Base-by-base conservation (phyloP, 106 monocot genomes). In the Platanthera guangdongensis region DNA sequence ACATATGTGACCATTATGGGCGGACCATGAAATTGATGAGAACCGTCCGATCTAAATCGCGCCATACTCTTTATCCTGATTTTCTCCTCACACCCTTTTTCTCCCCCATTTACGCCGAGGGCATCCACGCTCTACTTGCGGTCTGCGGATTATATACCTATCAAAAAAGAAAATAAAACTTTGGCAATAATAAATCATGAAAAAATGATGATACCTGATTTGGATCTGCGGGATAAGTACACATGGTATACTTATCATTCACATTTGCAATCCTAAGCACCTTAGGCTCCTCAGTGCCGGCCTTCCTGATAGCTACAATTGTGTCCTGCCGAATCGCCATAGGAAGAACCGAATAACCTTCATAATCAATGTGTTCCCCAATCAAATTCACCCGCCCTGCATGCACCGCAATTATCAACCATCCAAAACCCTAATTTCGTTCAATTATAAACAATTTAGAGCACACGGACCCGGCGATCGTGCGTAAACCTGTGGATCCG, bases 281-380 rank as follows among this genome's bases (percentile, higher is more conserved):
- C 79, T 74, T 51, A 11, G 75, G 54, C 45, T 85, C 83, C 18
- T 75, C 80, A 4, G 45, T 67, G 12, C 68, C 81, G 16, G 76
- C 81, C 87, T 84, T 87, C 82, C 93, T 70, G 48, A 99, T 94
- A 18, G 91, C 97, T 11, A 99, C 72, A 32, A 99, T 92, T 14
- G 91, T 92, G 71, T 99, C 97, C 86, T 99, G 99, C 79, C 94
- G 77, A 18, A 99, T 99, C 6, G 99, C 99, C 99, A 99, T 99
- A 13, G 99, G 99, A 15, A 99, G 81, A 75, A 99, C 99, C 72
- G 99, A 94, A 86, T 99, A 99, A 6, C 99, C 99, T 81, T 99
- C 99, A 74, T 99, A 99, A 48, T 99, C 99, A 30, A 99, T 99
- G 78, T 99, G 99, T 84, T 99, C 99, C 9, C 99, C 99, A 8